Evolutionary conservation across 352 stramenopile species (phyloP).

Genomic region (Phytophthora sp.): DNA sequence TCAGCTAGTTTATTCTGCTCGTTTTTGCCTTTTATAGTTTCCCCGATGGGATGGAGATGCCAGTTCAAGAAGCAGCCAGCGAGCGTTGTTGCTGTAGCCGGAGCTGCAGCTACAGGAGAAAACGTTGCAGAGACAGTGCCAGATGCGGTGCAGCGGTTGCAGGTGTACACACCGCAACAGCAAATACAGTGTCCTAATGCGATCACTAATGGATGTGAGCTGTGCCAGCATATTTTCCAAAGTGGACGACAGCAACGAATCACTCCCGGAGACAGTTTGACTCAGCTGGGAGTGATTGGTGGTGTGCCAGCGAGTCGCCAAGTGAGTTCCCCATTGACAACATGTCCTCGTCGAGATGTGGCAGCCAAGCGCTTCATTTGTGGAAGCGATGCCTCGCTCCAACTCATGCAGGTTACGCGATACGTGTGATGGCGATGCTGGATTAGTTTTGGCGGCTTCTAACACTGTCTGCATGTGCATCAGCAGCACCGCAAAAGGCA

Average conservation of each 20-base stretch:
- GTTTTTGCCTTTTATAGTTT: conserved; percentile 9
- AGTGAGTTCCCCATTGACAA: neutral
- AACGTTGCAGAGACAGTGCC: neutral
- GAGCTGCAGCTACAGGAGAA: neutral
- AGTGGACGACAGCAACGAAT: neutral
- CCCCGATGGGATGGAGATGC: no score
- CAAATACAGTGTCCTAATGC: no score
- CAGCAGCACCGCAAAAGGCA: conserved; percentile 3
- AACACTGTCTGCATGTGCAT: conserved; percentile 7
- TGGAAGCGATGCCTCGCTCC: neutral
- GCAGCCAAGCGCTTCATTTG: neutral
- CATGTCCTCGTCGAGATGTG: neutral
- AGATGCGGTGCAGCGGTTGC: no score
- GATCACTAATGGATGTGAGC: no score
- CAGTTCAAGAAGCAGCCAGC: neutral
- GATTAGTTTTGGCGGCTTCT: neutral
- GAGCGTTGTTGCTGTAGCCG: neutral
- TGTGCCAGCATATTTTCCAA: conserved; percentile 3
- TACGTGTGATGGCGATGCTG: no score
- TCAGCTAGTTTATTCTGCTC: conserved; percentile 10
- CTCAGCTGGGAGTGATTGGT: neutral
- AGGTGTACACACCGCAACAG: no score
- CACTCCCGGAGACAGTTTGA: neutral
- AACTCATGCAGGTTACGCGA: neutral
- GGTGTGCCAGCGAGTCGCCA: neutral